Evolutionary conservation across 257 asterid species (phyloP).

Genomic region (Anisodus acutangulus): DNA sequence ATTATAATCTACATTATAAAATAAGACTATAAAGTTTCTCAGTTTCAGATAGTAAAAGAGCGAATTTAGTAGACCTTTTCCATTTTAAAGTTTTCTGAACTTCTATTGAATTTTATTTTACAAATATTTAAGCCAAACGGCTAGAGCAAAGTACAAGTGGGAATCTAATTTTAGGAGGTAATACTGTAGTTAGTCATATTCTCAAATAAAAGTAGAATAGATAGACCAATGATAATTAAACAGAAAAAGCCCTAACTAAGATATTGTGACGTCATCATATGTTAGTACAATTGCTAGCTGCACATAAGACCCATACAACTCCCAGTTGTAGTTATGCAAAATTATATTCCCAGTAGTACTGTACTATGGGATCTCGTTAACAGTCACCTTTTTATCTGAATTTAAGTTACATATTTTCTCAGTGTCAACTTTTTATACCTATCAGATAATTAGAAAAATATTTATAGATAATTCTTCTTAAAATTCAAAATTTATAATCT

Average conservation of each 20-base stretch:
- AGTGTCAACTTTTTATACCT: no score
- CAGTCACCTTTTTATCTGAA: neutral
- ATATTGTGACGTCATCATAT: slow-evolving; percentile 21
- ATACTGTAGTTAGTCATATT: neutral
- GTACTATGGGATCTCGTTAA: neutral
- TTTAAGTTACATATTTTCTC: no score
- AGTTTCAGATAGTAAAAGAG: no score
- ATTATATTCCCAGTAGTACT: slow-evolving; percentile 5
- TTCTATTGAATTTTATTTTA: no score
- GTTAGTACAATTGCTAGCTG: neutral
- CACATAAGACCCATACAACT: slow-evolving; percentile 27
- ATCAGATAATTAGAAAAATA: no score
- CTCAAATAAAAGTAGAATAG: neutral
- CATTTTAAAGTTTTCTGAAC: no score
- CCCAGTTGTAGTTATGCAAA: neutral
- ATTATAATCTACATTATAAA: no score
- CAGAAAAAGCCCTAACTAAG: neutral
- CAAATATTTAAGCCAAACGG: no score
- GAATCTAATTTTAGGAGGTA: neutral
- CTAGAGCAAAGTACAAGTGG: neutral
- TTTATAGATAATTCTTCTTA: no score
- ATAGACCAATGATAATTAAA: neutral
- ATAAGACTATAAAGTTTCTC: no score
- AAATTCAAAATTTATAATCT: no score
- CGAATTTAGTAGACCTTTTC: no score